Evolutionary conservation across 1,284 basidiomycete genomes (phyloP), one percentile per base, ranked within the genome.

Genomic region (Puccinia novopanici): DNA sequence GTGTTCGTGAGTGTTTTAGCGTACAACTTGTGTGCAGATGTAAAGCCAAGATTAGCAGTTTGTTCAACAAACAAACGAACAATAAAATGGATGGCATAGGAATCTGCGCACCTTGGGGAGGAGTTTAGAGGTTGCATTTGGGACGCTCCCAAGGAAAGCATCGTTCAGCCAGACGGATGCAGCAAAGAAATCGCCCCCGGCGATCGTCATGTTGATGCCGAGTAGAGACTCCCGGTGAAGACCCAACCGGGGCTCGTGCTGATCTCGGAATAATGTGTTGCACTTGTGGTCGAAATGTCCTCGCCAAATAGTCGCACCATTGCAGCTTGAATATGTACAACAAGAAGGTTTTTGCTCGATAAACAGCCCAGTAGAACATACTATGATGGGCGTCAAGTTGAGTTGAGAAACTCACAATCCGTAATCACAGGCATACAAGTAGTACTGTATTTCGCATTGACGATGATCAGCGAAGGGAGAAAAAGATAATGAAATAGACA

Each of bases 341-440:
- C 34, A 34, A 34, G 4, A 34, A 34, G 4, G 34, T 34, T 34
- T 34, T 27, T 45, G 0, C 4, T 67, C 48, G n/a, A 40, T 8
- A 45, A 12, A 48, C 3, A 48, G 42, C 42, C n/a, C 13, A 67
- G 15, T 65, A 37, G n/a, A 65, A 42, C 17, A 55, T 4, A 34
- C 34, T 61, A 65, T 68, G 61, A 52, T 67, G 27, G 65, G 17
- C 79, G 17, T n/a, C 24, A n/a, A 59, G 12, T 24, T 5, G 19
- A 40, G n/a, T 40, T 3, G 30, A 50, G 10, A 70, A 70, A 88
- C 90, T 85, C 82, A 92, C 92, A 91, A 93, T 68, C 89, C 91
- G 85, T 93, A 93, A 84, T 93, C 92, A 84, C 92, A 93, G 0
- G 91, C 92, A 85, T 92, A 92, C 24, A 93, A 85, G 22, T 92